phyloP scores from a whole-genome alignment of 176 grass and related monocot species.

The Puccinellia tenuiflora region DNA sequence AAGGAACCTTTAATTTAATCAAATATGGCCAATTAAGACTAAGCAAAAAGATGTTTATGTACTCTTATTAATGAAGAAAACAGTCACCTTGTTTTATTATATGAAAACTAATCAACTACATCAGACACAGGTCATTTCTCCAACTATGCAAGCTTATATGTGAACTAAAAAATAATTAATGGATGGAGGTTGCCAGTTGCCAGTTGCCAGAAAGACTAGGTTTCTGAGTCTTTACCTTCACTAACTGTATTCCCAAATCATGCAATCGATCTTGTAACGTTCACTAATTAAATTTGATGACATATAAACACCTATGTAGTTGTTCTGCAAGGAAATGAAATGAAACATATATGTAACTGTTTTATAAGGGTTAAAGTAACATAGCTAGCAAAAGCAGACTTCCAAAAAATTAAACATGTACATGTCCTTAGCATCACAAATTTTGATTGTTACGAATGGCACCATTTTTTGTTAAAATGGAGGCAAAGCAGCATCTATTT shows the following conservation, averaged over 20 bases:
- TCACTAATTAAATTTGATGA: neutral
- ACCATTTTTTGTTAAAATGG: neutral
- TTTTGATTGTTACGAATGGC: neutral
- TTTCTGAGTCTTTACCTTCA: neutral
- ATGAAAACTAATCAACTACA: neutral
- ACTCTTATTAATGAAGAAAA: neutral
- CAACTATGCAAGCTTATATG: neutral
- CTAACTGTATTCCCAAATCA: neutral
- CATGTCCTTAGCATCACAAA: neutral
- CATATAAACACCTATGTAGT: neutral
- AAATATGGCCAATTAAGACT: neutral
- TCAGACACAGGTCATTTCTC: neutral
- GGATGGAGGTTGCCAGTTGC: neutral
- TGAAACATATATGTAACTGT: constrained; percentile 6
- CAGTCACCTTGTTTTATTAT: neutral
- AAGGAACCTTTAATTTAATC: neutral
- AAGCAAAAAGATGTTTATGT: neutral
- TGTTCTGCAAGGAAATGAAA: neutral
- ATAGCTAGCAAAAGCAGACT: neutral
- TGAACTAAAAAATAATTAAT: neutral
- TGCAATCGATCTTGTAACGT: neutral
- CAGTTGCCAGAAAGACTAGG: neutral
- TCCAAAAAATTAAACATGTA: neutral
- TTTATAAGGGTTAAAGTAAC: neutral
- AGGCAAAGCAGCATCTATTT: neutral